Conservation (phyloP, 768 basidiomycete genomes). For the Plicaturopsis crispa region DNA sequence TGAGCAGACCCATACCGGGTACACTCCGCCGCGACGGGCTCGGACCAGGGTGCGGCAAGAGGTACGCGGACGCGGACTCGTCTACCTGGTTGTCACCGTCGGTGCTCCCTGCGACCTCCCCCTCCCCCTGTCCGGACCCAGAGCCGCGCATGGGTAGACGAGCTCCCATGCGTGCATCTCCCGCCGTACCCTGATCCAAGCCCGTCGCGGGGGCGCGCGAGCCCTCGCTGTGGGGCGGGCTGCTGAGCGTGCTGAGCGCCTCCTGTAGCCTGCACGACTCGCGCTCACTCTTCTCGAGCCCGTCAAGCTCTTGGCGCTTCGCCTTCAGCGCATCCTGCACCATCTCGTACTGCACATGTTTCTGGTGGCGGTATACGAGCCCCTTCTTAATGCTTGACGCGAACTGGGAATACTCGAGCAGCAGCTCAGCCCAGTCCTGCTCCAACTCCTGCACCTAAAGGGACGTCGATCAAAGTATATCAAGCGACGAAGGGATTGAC, state of each 20-base stretch:
- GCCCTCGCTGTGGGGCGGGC: too few species aligned
- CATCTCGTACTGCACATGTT: constrained; percentile 97
- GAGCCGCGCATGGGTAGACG: too few species aligned
- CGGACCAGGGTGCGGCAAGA: constrained; percentile 79
- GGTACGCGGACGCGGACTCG: constrained; percentile 31
- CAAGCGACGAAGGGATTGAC: constrained; percentile 15
- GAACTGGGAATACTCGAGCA: constrained; percentile 95
- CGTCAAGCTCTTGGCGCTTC: constrained; percentile 79
- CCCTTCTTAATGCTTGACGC: constrained; percentile 91
- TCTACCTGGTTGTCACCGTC: constrained; percentile 27
- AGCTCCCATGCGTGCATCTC: too few species aligned
- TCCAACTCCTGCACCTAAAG: constrained; percentile 86
- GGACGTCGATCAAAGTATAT: constrained; percentile 6
- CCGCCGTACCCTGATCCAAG: too few species aligned
- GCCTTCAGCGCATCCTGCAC: constrained; percentile 84
- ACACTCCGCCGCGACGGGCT: constrained; percentile 41
- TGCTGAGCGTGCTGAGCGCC: constrained; percentile 41
- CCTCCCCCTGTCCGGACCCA: constrained; percentile 18
- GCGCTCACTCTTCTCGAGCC: constrained; percentile 86
- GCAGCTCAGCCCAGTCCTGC: constrained; percentile 90
- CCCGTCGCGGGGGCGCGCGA: constrained; percentile 12
- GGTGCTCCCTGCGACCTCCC: constrained; percentile 11
- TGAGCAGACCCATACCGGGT: constrained; percentile 84
- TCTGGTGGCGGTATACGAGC: constrained; percentile 92
- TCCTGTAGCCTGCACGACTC: constrained; percentile 87